phyloP scores from a whole-genome alignment of 2,329 filamentous ascomycete genomes.

The Capronia coronata region DNA sequence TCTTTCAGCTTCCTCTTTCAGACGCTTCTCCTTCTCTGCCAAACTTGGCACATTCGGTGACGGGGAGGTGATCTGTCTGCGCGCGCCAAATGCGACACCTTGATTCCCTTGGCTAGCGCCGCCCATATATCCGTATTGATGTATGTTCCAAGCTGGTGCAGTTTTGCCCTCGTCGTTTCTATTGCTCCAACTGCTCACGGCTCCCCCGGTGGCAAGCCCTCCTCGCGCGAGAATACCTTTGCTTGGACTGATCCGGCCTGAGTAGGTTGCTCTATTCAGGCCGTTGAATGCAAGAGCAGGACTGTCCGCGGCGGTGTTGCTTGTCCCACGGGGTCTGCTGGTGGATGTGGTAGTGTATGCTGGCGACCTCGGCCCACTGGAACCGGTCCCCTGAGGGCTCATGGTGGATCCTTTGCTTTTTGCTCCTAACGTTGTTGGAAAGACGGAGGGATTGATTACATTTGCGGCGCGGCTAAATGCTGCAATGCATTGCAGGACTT shows the following conservation, averaged over 20 bases:
- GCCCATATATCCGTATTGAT: constrained; percentile 97
- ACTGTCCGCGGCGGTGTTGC: constrained; percentile 51
- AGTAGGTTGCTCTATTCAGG: constrained; percentile 39
- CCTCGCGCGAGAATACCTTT: constrained; percentile 38
- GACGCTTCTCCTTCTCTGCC: constrained; percentile 73
- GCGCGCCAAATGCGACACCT: constrained; percentile 83
- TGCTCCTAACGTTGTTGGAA: constrained; percentile 69
- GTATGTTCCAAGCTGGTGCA: constrained; percentile 92
- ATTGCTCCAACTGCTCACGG: constrained; percentile 84
- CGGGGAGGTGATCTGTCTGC: constrained; percentile 84
- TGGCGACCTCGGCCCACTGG: constrained; percentile 41
- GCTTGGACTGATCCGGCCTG: constrained; percentile 55
- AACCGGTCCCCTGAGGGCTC: constrained; percentile 63
- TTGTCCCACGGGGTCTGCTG: constrained; percentile 36
- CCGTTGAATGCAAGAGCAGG: constrained; percentile 39
- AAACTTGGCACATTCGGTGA: constrained; percentile 71
- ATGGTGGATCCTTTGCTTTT: constrained; percentile 55
- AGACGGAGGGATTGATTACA: constrained; percentile 62
- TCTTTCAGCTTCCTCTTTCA: constrained; percentile 51
- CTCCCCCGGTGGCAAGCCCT: constrained; percentile 39
- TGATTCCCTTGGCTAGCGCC: constrained; percentile 94
- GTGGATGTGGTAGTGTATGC: constrained; percentile 47
- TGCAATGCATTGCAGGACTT: constrained; percentile 85
- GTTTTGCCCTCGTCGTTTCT: constrained; percentile 73
- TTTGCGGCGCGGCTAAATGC: constrained; percentile 87